Percentiles rank a stretch among this genome's conserved stretches.
Conservation (phyloP, 129 eudicot species). For the Solidago caesia region DNA sequence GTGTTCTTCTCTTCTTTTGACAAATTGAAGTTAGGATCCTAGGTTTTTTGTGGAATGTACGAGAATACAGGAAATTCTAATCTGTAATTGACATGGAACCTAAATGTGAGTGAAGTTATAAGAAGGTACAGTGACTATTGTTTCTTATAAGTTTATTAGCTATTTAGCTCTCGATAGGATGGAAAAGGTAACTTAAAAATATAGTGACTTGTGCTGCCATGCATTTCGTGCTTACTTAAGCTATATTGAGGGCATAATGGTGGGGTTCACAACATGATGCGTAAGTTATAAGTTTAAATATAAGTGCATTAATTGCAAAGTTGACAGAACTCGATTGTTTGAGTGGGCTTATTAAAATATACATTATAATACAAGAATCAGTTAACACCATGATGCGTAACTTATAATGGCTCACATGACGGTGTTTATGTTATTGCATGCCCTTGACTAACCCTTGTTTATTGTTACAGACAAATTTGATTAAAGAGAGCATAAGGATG, state of each 20-base stretch:
- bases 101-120: not conserved
- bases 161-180: not conserved
- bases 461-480: slow-evolving; percentile 74
- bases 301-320: no score
- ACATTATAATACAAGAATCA: no score
- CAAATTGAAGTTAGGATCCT: not conserved
- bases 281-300: not conserved
- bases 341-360: no score
- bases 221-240: not conserved
- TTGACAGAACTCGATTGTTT: slow-evolving; percentile 4
- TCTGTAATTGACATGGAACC: not conserved
- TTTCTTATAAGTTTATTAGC: no score
- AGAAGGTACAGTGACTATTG: not conserved
- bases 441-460: slow-evolving; percentile 10
- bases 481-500: slow-evolving; percentile 98
- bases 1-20: no score
- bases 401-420: no score
- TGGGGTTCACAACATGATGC: not conserved
- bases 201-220: slow-evolving; percentile 8
- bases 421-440: not conserved
- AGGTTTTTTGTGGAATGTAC: no score
- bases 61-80: not conserved
- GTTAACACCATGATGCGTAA: no score
- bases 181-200: not conserved
- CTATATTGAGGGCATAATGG: not conserved